These are phyloP conservation scores for Trifolium repens DNA, from an alignment of 306 rosid species.

Conservation along the genomic window DNA sequence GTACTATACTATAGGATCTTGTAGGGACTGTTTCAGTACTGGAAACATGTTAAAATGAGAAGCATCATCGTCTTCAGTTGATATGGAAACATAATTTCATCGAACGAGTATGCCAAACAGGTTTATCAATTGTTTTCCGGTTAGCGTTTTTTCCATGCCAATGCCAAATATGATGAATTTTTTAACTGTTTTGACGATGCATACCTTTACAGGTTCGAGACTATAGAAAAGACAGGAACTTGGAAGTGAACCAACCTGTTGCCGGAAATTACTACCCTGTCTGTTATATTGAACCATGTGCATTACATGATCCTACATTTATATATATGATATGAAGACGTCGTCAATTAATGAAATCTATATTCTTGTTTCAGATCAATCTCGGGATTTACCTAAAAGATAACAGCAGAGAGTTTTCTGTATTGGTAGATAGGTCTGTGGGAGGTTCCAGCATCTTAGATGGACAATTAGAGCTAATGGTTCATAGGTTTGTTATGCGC, in stretches of 20 bases:
- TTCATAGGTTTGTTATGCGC: constrained; percentile 67
- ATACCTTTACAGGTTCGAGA: constrained; percentile 67
- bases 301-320: constrained; percentile 7
- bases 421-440: constrained; percentile 78
- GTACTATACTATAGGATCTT: too few species aligned
- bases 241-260: constrained; percentile 81
- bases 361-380: constrained; percentile 63
- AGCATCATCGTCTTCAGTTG: too few species aligned
- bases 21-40: too few species aligned
- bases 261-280: constrained; percentile 97
- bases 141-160: constrained; percentile 2
- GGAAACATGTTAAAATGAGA: too few species aligned
- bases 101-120: constrained; percentile 63
- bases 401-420: constrained; percentile 62
- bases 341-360: constrained; percentile 23
- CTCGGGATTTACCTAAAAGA: constrained; percentile 73
- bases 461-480: constrained; percentile 84
- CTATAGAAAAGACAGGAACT: constrained; percentile 77
- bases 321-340: not conserved
- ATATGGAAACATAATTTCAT: constrained; percentile 51
- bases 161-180: constrained; percentile 1
- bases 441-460: constrained; percentile 85
- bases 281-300: constrained; percentile 41
- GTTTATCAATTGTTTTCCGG: constrained; percentile 5
- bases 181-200: not conserved